Conservation (phyloP, 1,284 basidiomycete genomes). For the Chalciporus sp. region DNA sequence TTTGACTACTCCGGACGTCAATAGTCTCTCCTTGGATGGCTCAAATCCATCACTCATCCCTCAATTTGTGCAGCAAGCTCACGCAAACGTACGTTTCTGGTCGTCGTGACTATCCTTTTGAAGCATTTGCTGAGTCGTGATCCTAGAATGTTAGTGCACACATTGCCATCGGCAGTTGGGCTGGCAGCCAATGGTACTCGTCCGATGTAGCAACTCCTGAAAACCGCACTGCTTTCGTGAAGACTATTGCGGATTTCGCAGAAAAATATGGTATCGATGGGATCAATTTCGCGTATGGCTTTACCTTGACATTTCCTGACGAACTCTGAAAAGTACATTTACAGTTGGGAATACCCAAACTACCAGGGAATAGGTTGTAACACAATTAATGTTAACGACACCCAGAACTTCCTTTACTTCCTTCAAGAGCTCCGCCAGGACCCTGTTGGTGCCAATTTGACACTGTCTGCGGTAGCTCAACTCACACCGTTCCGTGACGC, state of each 20-base stretch:
- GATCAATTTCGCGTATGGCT: constrained; percentile 27
- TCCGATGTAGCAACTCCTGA: constrained; percentile 57
- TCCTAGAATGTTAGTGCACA: constrained; percentile 64
- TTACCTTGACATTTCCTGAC: background rate
- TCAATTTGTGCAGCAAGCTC: constrained; percentile 53
- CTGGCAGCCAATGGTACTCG: constrained; percentile 71
- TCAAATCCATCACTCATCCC: constrained; percentile 45
- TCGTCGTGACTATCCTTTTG: background rate
- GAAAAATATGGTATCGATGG: constrained; percentile 47
- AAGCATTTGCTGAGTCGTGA: background rate
- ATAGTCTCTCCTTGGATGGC: constrained; percentile 40
- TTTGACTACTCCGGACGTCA: constrained; percentile 45
- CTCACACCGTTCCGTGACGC: constrained; percentile 55
- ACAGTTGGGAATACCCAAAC: constrained; percentile 56
- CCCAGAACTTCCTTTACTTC: constrained; percentile 47
- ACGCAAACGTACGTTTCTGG: constrained; percentile 40
- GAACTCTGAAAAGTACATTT: constrained; percentile 2
- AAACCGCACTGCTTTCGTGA: constrained; percentile 68
- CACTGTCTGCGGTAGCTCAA: constrained; percentile 65
- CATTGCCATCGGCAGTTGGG: constrained; percentile 84
- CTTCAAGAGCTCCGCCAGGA: constrained; percentile 48
- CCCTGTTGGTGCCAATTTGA: constrained; percentile 42
- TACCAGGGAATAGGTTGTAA: constrained; percentile 49
- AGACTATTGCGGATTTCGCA: constrained; percentile 63
- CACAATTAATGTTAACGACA: constrained; percentile 43